A percentile compares a stretch with the other conserved stretches of the same genome.
phyloP scores from a whole-genome alignment of 176 grass and related monocot genomes.

The Elaeis guineensis region DNA sequence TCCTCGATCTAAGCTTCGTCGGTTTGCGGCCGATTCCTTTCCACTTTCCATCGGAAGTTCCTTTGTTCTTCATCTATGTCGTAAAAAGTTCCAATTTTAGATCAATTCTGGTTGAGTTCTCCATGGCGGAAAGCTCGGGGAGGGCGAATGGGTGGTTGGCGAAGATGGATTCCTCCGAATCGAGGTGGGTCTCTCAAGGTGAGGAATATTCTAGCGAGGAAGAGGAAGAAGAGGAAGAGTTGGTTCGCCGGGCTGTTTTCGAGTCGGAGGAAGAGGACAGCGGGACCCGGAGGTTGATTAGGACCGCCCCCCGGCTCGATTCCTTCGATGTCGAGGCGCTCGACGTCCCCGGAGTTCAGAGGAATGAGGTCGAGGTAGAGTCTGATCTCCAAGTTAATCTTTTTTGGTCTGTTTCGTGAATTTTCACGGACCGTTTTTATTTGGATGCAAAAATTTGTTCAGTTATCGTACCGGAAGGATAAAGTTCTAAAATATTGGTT shows the following conservation, averaged over 20 bases:
- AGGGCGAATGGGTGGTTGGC: background rate
- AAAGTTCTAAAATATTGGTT: background rate
- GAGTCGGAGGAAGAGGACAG: conserved; percentile 19
- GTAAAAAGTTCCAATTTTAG: background rate
- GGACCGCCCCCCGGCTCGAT: conserved; percentile 54
- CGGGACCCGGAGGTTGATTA: conserved; percentile 39
- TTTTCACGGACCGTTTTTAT: conserved; percentile 2
- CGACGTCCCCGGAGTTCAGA: conserved; percentile 53
- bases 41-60: no score
- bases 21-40: no score
- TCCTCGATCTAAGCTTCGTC: no score
- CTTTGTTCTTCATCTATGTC: background rate
- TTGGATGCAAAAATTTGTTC: background rate
- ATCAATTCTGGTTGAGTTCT: background rate
- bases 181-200: conserved; percentile 26
- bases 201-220: conserved; percentile 35
- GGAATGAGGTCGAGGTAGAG: conserved; percentile 35
- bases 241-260: background rate
- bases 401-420: conserved; percentile 30
- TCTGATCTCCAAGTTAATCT: background rate
- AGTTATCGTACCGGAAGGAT: background rate
- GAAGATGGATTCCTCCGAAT: conserved; percentile 15
- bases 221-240: conserved; percentile 11
- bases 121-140: conserved; percentile 8
- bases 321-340: conserved; percentile 86